Evolutionary conservation across 176 grass and related monocot genomes (phyloP), one percentile per base, ranked within the genome.

Genomic region (Poa annua): DNA sequence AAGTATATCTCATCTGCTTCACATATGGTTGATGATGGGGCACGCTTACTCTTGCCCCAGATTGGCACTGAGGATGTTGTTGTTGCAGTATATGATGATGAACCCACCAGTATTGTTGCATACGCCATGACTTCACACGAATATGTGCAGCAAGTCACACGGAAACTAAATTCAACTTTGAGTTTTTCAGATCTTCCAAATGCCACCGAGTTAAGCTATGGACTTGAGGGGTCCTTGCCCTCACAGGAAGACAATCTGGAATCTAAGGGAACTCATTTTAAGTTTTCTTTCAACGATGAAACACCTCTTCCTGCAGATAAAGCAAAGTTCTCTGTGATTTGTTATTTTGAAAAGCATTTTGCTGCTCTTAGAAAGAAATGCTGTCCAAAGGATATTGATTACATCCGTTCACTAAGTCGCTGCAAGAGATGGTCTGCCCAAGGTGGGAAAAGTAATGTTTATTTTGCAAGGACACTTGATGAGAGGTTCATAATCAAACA

Each of bases 371-470:
- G 96, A 85, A 89, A 81, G 56, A 93, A 88, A 80, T 99, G 93
- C 38, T 96, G 92, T 29, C 89, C 89, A 14, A 91, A 87, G 19
- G 87, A 93, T 77, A 82, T 96, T 85, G 96, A 96, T 93, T 99
- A 85, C 83, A 82, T 96, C 60, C 67, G 91, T 24, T 96, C 91
- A 41, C 87, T 99, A 84, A 91, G 96, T 77, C 96, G 96, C 57
- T 99, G 96, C 83, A 99, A 93, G 83, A 92, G 91, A 85, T 99
- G 96, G 96, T 92, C 71, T 77, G 93, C 91, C 0, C 85, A 99
- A 88, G 96, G 96, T 80, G 96, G 96, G 63, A 99, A 99, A 89
- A 99, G 96, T 83, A 99, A 96, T 79, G 96, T 93, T 76, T 99
- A 99, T 75, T 99, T 99, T 83, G 93, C 93, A 75, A 99, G 91